A percentile compares a stretch with the other conserved stretches of the same genome.
phyloP scores from a whole-genome alignment of 2,329 filamentous ascomycete species.

The Dothideomycetes sp. region DNA sequence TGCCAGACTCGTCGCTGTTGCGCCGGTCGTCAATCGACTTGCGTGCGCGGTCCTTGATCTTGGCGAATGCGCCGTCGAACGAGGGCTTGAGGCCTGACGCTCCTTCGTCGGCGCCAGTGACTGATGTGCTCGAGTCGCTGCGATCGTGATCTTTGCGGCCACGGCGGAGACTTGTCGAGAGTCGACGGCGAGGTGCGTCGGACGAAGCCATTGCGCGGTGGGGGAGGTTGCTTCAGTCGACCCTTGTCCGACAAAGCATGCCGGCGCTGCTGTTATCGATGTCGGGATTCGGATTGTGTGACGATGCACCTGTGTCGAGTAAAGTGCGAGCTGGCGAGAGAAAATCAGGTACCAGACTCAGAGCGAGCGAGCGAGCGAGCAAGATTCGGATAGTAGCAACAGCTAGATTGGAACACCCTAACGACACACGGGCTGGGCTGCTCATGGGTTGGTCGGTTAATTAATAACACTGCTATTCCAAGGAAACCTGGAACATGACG shows the following conservation, averaged over 20 bases:
- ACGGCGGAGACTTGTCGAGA: slow-evolving; percentile 21
- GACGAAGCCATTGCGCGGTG: slow-evolving; percentile 7
- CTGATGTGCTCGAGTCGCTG: slow-evolving; percentile 23
- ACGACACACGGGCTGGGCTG: too few relatives aligned
- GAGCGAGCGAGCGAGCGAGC: too few relatives aligned
- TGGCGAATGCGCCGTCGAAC: slow-evolving; percentile 33
- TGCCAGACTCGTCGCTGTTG: slow-evolving; percentile 32
- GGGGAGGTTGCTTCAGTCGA: not conserved
- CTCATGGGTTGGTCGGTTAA: too few relatives aligned
- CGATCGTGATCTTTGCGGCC: slow-evolving; percentile 21
- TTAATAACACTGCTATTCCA: too few relatives aligned
- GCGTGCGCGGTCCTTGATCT: slow-evolving; percentile 29
- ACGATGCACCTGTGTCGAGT: too few relatives aligned
- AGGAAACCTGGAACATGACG: too few relatives aligned
- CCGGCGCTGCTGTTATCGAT: too few relatives aligned
- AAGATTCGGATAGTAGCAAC: too few relatives aligned
- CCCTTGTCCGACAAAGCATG: slow-evolving; percentile 7
- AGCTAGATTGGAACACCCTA: too few relatives aligned
- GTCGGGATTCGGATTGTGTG: too few relatives aligned
- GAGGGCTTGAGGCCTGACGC: slow-evolving; percentile 23
- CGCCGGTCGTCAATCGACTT: slow-evolving; percentile 31
- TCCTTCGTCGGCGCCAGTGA: slow-evolving; percentile 21
- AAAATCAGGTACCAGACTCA: too few relatives aligned
- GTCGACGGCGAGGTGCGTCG: slow-evolving; percentile 18
- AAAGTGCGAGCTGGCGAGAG: too few relatives aligned